These are phyloP conservation scores for Chloromonas sp. DNA, from an alignment of 163 green algal genomes.

Conservation along the genomic window DNA sequence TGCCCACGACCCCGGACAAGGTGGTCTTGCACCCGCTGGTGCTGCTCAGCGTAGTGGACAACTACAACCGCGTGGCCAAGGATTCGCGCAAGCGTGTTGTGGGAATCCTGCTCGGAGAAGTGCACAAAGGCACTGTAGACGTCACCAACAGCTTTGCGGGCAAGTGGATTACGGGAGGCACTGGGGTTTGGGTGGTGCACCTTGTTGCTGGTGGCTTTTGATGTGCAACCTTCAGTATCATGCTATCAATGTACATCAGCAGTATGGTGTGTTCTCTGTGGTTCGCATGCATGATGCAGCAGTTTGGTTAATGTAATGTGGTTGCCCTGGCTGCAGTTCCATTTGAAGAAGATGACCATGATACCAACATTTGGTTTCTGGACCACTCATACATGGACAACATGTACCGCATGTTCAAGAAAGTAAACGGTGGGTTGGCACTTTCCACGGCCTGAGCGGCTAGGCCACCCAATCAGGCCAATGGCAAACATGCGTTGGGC, in stretches of 20 bases:
- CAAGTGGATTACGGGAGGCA: conserved; percentile 22
- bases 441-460: background rate
- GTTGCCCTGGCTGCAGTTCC: conserved; percentile 63
- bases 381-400: conserved; percentile 96
- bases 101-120: conserved; percentile 88
- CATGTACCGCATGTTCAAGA: conserved; percentile 99
- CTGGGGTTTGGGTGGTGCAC: background rate
- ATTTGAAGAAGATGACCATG: conserved; percentile 97
- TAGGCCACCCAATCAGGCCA: background rate
- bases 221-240: background rate
- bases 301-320: background rate
- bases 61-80: conserved; percentile 82
- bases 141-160: conserved; percentile 97
- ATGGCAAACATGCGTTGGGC: background rate
- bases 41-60: conserved; percentile 93
- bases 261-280: too few species aligned
- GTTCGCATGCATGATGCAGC: too few species aligned
- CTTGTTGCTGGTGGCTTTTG: too few species aligned
- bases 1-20: conserved; percentile 37
- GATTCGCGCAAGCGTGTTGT: conserved; percentile 94
- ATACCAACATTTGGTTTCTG: conserved; percentile 96
- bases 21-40: conserved; percentile 94
- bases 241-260: background rate
- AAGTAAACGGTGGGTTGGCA: conserved; percentile 87
- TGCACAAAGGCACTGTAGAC: conserved; percentile 80